phyloP scores from a whole-genome alignment of 148 eudicot species.

The Rhododendron williamsianum region DNA sequence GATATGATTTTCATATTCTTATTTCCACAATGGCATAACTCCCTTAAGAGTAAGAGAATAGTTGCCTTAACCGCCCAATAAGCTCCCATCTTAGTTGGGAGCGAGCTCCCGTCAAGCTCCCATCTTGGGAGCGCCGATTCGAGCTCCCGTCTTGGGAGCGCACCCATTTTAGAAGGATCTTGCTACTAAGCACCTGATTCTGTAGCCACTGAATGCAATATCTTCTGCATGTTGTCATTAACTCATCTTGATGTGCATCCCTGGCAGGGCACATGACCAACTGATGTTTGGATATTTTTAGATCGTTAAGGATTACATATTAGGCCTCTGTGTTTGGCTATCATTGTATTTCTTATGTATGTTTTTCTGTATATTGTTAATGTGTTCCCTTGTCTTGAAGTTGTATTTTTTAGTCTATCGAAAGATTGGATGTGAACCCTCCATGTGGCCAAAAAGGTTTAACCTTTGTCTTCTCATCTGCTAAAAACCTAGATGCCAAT shows the following conservation, averaged over 20 bases:
- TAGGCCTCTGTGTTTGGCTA: neutral
- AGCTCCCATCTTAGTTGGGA: too few species aligned
- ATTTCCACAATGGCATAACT: too few species aligned
- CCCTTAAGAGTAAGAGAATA: too few species aligned
- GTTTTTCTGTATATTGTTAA: neutral
- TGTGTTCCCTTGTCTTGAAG: neutral
- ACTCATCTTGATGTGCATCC: neutral
- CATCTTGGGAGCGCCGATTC: too few species aligned
- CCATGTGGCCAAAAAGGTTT: neutral
- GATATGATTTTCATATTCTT: too few species aligned
- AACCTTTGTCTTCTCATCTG: neutral
- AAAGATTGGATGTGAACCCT: neutral
- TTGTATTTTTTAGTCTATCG: neutral
- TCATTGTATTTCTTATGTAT: neutral
- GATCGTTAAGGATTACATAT: neutral
- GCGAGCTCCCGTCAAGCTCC: too few species aligned
- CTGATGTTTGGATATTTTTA: neutral
- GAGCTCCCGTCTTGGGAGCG: too few species aligned
- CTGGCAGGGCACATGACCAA: neutral
- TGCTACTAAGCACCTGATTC: too few species aligned
- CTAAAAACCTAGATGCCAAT: neutral
- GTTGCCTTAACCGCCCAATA: too few species aligned
- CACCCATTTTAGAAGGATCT: too few species aligned
- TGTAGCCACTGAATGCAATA: neutral
- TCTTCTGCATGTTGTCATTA: neutral